Base-by-base conservation (phyloP, 495 filamentous ascomycete species). In the Penicillium robsamsonii region DNA sequence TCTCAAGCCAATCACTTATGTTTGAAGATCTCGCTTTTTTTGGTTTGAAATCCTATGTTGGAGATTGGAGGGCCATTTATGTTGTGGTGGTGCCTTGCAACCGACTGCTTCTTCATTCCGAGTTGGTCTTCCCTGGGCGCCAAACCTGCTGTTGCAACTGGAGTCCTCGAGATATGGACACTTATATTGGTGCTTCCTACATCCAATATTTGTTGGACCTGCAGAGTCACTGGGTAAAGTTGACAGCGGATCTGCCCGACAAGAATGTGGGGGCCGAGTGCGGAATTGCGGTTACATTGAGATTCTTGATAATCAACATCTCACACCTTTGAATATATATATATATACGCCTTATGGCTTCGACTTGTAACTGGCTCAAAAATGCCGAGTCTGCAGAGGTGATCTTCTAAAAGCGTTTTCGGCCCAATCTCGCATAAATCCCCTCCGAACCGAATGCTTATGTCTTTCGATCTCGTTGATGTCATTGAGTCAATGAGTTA, bases 211-310 rank as follows among this genome's bases (percentile, higher is more conserved):
- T n/a, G n/a, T n/a, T n/a, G n/a, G n/a, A 22, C 22, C 22, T 22
- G 2, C 22, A 22, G 22, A 22, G 22, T 22, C 22, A 22, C 22
- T 22, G 20, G 33, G 13, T n/a, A 37, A 37, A 37, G 15, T n/a
- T 45, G 42, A 27, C 42, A 5, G 42, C 38, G 41, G 41, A 44
- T 4, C 29, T 40, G 33, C 22, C 49, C 29, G 45, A 27, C 45
- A 31, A n/a, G 15, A 30, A 18, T 43, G 50, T 52, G 50, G 50
- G 50, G 50, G 11, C 47, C 35, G 37, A 51, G 49, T 33, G 50
- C 50, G 50, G 50, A 52, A 44, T 33, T 43, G 24, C 20, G 18
- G 22, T 38, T 8, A 12, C 40, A 50, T 40, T 30, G 9, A 11
- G 18, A 42, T 20, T 13, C 38, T 27, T 37, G 25, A 7, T 27